phyloP scores from a whole-genome alignment of 2,329 filamentous ascomycete species.

The Beauveria rudraprayagi region DNA sequence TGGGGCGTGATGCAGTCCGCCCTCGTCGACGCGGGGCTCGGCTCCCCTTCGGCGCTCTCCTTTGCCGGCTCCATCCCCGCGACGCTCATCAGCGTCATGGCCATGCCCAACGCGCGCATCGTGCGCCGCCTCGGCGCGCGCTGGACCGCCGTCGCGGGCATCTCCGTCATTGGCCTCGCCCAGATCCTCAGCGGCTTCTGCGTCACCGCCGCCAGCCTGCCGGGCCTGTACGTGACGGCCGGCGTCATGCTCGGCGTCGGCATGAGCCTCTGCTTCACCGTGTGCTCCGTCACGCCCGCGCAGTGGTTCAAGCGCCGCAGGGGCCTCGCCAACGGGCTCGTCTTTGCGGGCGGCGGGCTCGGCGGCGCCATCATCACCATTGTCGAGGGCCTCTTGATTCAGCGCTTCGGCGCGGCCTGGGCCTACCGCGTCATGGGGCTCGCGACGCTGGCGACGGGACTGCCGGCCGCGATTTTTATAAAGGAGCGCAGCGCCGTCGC shows the following conservation, averaged over 20 bases:
- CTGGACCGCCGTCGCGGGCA: conserved; percentile 1
- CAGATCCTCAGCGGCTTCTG: conserved; percentile 7
- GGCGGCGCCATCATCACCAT: conserved; percentile 14
- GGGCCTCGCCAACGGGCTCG: conserved; percentile 13
- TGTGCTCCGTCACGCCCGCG: conserved; percentile 11
- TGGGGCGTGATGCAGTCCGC: conserved; percentile 12
- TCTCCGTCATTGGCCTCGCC: background rate
- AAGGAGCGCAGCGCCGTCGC: conserved; percentile 19
- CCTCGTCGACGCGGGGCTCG: conserved; percentile 1
- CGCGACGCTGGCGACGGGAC: conserved; percentile 9
- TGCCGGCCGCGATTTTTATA: conserved; percentile 11
- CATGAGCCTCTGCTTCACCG: conserved; percentile 12
- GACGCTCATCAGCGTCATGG: conserved; percentile 7
- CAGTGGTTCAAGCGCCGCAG: conserved; percentile 13
- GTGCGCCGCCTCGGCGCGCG: conserved; percentile 1
- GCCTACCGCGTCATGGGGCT: conserved; percentile 13
- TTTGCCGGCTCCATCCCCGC: conserved; percentile 11
- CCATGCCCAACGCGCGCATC: conserved; percentile 5
- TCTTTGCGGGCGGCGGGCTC: conserved; percentile 14
- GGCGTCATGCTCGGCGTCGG: conserved; percentile 12
- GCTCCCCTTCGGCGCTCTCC: conserved; percentile 2
- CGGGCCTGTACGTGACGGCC: conserved; percentile 9
- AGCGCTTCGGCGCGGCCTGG: conserved; percentile 13
- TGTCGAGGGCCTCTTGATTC: conserved; percentile 8
- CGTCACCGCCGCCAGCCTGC: background rate